Percentiles rank a stretch among this genome's conserved stretches.
Evolutionary conservation across 1,139 yeast genomes (phyloP).

Genomic region (Kluyveromyces sp.): DNA sequence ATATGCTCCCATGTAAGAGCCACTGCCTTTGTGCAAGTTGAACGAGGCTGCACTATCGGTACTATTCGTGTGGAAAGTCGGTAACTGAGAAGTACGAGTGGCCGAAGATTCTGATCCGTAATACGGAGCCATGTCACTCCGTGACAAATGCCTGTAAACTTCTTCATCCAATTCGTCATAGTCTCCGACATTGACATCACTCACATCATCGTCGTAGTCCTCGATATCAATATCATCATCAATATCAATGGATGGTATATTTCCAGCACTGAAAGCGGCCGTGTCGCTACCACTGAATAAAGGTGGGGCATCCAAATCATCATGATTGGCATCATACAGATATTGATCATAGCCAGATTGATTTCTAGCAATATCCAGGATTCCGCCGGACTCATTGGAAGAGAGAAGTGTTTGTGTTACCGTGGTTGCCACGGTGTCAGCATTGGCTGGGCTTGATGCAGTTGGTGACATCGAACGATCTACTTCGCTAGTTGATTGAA

Average conservation of each 20-base stretch:
- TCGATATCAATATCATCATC: slow-evolving; percentile 11
- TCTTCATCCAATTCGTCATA: slow-evolving; percentile 30
- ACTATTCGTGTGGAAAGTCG: not conserved
- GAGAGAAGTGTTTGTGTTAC: slow-evolving; percentile 14
- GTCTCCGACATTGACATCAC: slow-evolving; percentile 26
- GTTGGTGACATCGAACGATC: slow-evolving; percentile 1
- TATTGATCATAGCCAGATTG: slow-evolving; percentile 11
- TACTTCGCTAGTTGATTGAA: not conserved
- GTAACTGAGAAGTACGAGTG: not conserved
- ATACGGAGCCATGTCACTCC: slow-evolving; percentile 5
- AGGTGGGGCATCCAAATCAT: not conserved
- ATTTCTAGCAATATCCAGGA: slow-evolving; percentile 1
- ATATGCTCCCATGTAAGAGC: slow-evolving; percentile 1
- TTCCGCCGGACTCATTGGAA: slow-evolving; percentile 6
- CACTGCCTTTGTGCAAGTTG: not conserved
- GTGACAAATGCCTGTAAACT: slow-evolving; percentile 23
- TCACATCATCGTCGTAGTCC: slow-evolving; percentile 23
- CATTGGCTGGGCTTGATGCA: slow-evolving; percentile 1
- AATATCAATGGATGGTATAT: not conserved
- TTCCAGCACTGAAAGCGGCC: not conserved
- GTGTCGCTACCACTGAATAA: not conserved
- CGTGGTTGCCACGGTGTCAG: not conserved
- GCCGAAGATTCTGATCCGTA: slow-evolving; percentile 4
- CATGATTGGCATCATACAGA: slow-evolving; percentile 10
- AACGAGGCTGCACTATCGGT: slow-evolving; percentile 1